A percentile compares a stretch with the other conserved stretches of the same genome.
Evolutionary conservation across 164 flowering plant genomes (phyloP).

Genomic region (Pachysandra terminalis): DNA sequence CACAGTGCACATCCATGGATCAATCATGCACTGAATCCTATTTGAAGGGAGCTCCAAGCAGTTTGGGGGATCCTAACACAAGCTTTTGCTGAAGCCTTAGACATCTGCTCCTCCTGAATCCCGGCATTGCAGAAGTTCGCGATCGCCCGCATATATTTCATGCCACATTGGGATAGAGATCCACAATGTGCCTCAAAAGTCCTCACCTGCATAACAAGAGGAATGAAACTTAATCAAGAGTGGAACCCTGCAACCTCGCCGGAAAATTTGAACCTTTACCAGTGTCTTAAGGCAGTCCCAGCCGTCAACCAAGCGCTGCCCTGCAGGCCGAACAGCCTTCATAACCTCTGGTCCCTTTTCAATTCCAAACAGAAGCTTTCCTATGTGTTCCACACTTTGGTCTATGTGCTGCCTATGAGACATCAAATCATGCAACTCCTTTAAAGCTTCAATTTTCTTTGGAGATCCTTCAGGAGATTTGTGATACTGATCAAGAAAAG

Average conservation of each 20-base stretch:
- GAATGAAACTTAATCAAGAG: neutral
- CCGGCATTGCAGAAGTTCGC: conserved; percentile 94
- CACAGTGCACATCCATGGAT: neutral
- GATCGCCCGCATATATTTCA: conserved; percentile 85
- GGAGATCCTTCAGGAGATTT: conserved; percentile 69
- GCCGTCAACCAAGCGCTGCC: conserved; percentile 78
- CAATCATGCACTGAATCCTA: conserved; percentile 73
- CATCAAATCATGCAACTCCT: conserved; percentile 62
- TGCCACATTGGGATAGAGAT: conserved; percentile 78
- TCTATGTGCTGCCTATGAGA: conserved; percentile 72
- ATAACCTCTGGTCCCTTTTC: conserved; percentile 53
- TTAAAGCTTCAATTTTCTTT: conserved; percentile 60
- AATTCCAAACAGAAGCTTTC: conserved; percentile 70
- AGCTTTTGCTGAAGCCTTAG: conserved; percentile 73
- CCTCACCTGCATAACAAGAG: conserved; percentile 57
- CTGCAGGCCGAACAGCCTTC: conserved; percentile 54
- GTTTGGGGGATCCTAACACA: conserved; percentile 50
- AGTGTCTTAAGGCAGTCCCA: conserved; percentile 81
- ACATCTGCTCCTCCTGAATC: conserved; percentile 49
- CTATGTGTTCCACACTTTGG: conserved; percentile 54
- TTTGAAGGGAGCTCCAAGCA: conserved; percentile 66
- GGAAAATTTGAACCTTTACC: conserved; percentile 34
- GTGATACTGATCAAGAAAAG: conserved; percentile 49
- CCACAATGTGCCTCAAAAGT: conserved; percentile 83
- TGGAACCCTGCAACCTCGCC: neutral